Base-by-base conservation (phyloP, 345 rosid genomes). In the Syzygium oleosum region DNA sequence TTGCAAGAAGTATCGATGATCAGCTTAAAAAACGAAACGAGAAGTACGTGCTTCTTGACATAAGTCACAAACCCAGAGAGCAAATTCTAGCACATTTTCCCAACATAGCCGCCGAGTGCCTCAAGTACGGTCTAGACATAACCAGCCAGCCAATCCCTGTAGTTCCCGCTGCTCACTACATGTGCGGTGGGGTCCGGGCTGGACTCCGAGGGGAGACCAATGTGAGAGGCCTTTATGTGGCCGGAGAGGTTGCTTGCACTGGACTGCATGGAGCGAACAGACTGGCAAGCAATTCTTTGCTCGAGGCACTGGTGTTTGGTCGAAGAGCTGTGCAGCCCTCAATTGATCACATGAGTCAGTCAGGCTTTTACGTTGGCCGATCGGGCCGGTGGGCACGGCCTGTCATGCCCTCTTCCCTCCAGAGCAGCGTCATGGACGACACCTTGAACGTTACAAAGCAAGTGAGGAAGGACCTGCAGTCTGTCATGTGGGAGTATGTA, bases 211-310 rank as follows among this genome's bases (percentile, higher is more conserved):
- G 99, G 5, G 99, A 97, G 90, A 97, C 99, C 58, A 96, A 97
- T 87, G 98, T 97, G 49, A 90, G 51, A 59, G 99, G 99, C 63
- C 93, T 97, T 85, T 97, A 94, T 87, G 99, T 96, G 88, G 99
- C 99, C 3, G 99, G 99, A 85, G 99, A 97, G 92, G 99, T 97
- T 85, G 99, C 98, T 2, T 96, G 99, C 91, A 97, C 99, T 2
- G 99, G 99, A 83, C 92, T 97, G 89, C 99, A 97, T 49, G 99
- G 99, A 51, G 99, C 99, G 38, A 97, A 97, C 91, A 93, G 98
- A 88, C 96, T 97, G 56, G 99, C 99, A 54, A 97, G 99, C 89
- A 97, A 97, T 91, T 97, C 99, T 49, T 92, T 97, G 92, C 94
- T 97, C 27, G 99, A 97, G 95, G 99, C 99, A 52, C 93, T 97